Conservation (phyloP, 2,329 filamentous ascomycete genomes). For the Emergomyces pasteurianus region DNA sequence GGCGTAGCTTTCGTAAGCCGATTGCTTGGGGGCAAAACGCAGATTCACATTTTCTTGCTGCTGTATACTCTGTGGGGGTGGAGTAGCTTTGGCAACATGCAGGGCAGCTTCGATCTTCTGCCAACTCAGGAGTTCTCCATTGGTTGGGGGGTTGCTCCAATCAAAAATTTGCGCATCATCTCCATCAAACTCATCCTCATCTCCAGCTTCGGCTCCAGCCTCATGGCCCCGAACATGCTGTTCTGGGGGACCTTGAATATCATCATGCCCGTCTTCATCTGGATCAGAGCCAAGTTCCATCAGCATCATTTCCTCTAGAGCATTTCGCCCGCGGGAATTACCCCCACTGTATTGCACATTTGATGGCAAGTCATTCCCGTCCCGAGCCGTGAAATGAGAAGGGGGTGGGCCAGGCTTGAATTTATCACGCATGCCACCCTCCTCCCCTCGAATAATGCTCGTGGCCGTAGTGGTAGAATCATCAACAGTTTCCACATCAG, state of each 20-base stretch:
- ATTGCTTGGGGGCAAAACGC: neutral
- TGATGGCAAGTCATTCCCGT: neutral
- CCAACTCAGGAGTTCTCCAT: slow-evolving; percentile 22
- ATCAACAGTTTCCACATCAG: slow-evolving; percentile 32
- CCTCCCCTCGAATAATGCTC: slow-evolving; percentile 27
- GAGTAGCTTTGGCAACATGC: slow-evolving; percentile 3
- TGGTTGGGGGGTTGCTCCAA: slow-evolving; percentile 13
- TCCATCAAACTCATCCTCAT: slow-evolving; percentile 13
- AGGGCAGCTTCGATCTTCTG: slow-evolving; percentile 28
- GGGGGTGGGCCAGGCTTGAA: slow-evolving; percentile 7
- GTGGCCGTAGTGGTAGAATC: slow-evolving; percentile 30
- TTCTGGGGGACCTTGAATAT: slow-evolving; percentile 16
- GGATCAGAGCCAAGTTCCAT: slow-evolving; percentile 27
- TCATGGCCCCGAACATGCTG: slow-evolving; percentile 20
- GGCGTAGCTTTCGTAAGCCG: neutral
- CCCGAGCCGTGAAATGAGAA: neutral
- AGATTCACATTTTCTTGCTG: neutral
- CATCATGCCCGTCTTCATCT: slow-evolving; percentile 21
- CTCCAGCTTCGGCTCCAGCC: slow-evolving; percentile 11
- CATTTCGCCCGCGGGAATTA: slow-evolving; percentile 6
- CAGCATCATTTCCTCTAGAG: slow-evolving; percentile 23
- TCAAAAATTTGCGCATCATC: slow-evolving; percentile 14
- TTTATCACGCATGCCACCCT: slow-evolving; percentile 12
- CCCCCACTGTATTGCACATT: neutral
- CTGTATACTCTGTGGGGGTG: neutral